Percentiles rank a stretch among this genome's conserved stretches.
Evolutionary conservation across 129 eudicot species (phyloP).

Genomic region (Flaveria sonorensis): DNA sequence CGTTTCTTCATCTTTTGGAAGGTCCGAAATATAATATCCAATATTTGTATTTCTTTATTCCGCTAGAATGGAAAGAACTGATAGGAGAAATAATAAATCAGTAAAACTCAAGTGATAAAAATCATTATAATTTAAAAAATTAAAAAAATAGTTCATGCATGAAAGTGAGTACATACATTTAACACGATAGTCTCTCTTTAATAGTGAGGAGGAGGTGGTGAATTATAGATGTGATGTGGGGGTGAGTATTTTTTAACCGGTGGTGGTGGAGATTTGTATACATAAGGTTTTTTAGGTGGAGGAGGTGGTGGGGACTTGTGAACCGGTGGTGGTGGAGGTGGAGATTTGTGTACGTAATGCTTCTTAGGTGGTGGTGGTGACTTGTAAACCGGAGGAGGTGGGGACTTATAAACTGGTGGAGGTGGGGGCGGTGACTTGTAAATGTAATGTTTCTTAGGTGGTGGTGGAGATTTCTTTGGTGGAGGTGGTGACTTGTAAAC

Average conservation of each 20-base stretch:
- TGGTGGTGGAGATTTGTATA: constrained; percentile 22
- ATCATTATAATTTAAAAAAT: background rate
- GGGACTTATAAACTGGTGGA: constrained; percentile 39
- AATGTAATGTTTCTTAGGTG: constrained; percentile 7
- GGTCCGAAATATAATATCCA: constrained; percentile 13
- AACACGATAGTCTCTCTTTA: background rate
- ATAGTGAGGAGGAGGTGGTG: constrained; percentile 49
- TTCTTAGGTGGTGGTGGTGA: constrained; percentile 32
- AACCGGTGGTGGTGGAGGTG: constrained; percentile 38
- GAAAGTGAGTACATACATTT: background rate
- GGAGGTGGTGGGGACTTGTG: constrained; percentile 28
- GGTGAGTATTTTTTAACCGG: constrained; percentile 39
- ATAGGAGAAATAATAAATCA: background rate
- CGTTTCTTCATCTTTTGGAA: background rate
- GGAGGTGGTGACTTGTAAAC: background rate
- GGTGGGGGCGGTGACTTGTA: constrained; percentile 37
- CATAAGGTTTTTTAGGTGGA: background rate
- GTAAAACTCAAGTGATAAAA: background rate
- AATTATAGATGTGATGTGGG: constrained; percentile 39
- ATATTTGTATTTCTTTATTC: background rate
- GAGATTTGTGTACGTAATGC: constrained; percentile 27
- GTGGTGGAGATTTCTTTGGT: constrained; percentile 15
- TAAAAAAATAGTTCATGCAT: background rate
- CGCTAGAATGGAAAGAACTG: background rate
- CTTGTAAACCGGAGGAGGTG: constrained; percentile 37